Evolutionary conservation across 2,329 filamentous ascomycete genomes (phyloP), one percentile per base, ranked within the genome.

Genomic region (Monilinia laxa): DNA sequence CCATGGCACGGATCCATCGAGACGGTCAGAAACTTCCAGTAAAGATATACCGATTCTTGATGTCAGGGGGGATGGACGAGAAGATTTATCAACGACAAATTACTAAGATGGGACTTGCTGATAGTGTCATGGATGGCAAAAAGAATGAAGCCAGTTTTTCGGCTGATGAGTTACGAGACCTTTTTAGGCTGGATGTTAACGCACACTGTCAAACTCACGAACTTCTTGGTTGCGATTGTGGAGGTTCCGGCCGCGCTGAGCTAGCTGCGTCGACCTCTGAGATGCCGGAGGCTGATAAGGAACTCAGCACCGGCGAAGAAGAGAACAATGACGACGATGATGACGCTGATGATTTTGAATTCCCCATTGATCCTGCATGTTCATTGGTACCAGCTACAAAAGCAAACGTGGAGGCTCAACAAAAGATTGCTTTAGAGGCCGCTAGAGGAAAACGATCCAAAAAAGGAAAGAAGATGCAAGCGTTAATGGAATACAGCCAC

Each of bases 11-110:
- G 18, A 89, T 91, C 57, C 88, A 91, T 74, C 84, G 89, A 59
- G 88, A 91, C 71, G 89, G 89, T 0, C 89, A 92, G 74, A 89
- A 87, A 75, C 78, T 81, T 14, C 85, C 84, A 4, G 90, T 88
- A 69, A 85, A 85, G 65, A 90, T 91, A 67, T 92, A 92, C 72
- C 82, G 89, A 7, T 81, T 92, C 66, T 75, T 92, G 16, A 85
- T 89, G 4, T 85, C 88, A 67, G 89, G 89, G 11, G 87, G 85
- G 5, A 79, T 92, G 23, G 89, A 91, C 70, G 89, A 92, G 77
- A 91, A 90, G 77, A 91, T 92, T 67, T 91, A 86, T 78, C 89
- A 91, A 75, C 81, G 89, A 11, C 89, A 92, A 74, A 80, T 90
- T 49, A 90, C 86, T 64, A 92, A 92, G 76, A 83, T 86, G 71